Percentiles rank a stretch among this genome's conserved stretches.
phyloP scores from a whole-genome alignment of 257 asterid species.

The Galeopsis tetrahit region DNA sequence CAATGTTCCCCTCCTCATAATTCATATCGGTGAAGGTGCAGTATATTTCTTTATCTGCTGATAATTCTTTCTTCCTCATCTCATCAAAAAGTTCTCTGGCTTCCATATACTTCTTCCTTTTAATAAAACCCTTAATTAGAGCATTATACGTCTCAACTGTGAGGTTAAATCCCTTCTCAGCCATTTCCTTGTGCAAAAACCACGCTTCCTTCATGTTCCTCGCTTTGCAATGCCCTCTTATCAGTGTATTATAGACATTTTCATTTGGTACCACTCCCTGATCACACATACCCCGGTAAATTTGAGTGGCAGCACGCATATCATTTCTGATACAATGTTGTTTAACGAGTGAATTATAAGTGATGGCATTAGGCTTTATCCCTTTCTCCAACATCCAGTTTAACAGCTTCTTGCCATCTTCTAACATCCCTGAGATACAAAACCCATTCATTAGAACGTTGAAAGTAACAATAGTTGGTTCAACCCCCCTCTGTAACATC shows the following conservation, averaged over 20 bases:
- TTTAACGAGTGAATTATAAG: constrained; percentile 81
- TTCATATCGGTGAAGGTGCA: constrained; percentile 74
- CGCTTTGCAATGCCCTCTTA: constrained; percentile 92
- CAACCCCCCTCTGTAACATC: constrained; percentile 72
- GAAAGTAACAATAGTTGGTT: constrained; percentile 88
- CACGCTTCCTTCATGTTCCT: constrained; percentile 99
- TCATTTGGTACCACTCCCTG: constrained; percentile 68
- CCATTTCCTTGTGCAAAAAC: constrained; percentile 76
- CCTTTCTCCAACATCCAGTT: constrained; percentile 88
- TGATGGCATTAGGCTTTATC: constrained; percentile 79
- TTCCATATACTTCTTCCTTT: constrained; percentile 71
- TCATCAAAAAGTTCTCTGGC: constrained; percentile 80
- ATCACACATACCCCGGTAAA: constrained; percentile 59
- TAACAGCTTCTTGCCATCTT: constrained; percentile 78
- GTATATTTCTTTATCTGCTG: constrained; percentile 62
- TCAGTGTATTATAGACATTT: constrained; percentile 69
- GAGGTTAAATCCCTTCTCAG: constrained; percentile 61
- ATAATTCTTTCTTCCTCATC: constrained; percentile 70
- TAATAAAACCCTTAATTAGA: constrained; percentile 78
- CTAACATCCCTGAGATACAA: constrained; percentile 76
- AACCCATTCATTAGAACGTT: constrained; percentile 90
- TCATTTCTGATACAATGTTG: constrained; percentile 75
- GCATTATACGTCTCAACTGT: constrained; percentile 69
- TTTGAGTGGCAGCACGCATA: constrained; percentile 61
- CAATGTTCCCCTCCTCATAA: constrained; percentile 75